phyloP scores from a whole-genome alignment of 2,329 filamentous ascomycete species.

The Leptographium flavum region DNA sequence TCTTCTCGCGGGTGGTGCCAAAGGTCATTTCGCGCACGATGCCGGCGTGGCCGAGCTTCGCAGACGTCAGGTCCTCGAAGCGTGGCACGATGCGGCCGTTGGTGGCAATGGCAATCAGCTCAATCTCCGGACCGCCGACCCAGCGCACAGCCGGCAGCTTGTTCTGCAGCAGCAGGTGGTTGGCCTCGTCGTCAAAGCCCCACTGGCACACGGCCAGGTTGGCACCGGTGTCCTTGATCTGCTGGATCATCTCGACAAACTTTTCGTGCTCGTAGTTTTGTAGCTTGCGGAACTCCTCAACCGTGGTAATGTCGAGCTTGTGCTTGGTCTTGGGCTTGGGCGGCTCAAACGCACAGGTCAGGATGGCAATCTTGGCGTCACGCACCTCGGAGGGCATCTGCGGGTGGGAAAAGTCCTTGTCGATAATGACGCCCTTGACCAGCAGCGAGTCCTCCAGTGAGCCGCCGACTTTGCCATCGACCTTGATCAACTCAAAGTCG shows the following conservation, averaged over 20 bases:
- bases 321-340: slow-evolving; percentile 99
- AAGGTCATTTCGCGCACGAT: slow-evolving; percentile 91
- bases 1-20: slow-evolving; percentile 96
- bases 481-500: slow-evolving; percentile 98
- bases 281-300: slow-evolving; percentile 96
- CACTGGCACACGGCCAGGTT: slow-evolving; percentile 98
- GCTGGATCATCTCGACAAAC: slow-evolving; percentile 96
- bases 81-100: slow-evolving; percentile 95
- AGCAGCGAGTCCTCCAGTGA: slow-evolving; percentile 84
- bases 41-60: slow-evolving; percentile 84
- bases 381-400: slow-evolving; percentile 95
- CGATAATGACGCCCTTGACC: slow-evolving; percentile 94
- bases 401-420: slow-evolving; percentile 99
- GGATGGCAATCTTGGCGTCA: slow-evolving; percentile 92
- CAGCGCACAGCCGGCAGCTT: slow-evolving; percentile 89
- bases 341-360: slow-evolving; percentile 96
- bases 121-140: slow-evolving; percentile 96
- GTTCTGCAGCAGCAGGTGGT: slow-evolving; percentile 93
- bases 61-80: slow-evolving; percentile 83
- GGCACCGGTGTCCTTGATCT: slow-evolving; percentile 93
- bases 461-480: slow-evolving; percentile 95
- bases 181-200: slow-evolving; percentile 98
- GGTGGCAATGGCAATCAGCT: slow-evolving; percentile 95
- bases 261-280: slow-evolving; percentile 93
- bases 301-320: slow-evolving; percentile 91